Evolutionary conservation across 257 asterid genomes (phyloP).

Genomic region (Capsicum baccatum): DNA sequence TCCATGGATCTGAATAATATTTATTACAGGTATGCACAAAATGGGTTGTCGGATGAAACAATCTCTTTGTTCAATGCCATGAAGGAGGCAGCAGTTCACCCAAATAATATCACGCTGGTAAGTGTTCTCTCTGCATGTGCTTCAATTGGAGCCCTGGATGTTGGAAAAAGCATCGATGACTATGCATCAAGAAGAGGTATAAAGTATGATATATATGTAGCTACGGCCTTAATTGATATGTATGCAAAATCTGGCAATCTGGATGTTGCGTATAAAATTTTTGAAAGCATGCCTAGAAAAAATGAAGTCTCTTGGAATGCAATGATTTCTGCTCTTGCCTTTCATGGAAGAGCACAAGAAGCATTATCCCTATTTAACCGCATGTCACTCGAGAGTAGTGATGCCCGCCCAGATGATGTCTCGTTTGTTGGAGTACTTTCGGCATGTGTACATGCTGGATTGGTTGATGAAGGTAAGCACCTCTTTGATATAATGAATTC

Average conservation of each 20-base stretch:
- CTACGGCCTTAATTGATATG: conserved; percentile 89
- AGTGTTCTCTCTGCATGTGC: conserved; percentile 89
- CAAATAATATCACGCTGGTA: conserved; percentile 76
- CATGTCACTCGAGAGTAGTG: conserved; percentile 56
- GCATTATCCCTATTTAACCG: conserved; percentile 71
- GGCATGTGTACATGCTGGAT: conserved; percentile 89
- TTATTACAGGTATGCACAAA: conserved; percentile 76
- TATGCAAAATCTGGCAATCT: conserved; percentile 85
- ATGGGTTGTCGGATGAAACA: conserved; percentile 75
- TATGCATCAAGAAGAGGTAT: conserved; percentile 62
- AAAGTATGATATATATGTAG: conserved; percentile 61
- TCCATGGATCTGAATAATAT: conserved; percentile 29
- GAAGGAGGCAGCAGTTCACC: conserved; percentile 65
- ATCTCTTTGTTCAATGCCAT: conserved; percentile 64
- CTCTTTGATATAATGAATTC: conserved; percentile 67
- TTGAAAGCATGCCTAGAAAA: conserved; percentile 62
- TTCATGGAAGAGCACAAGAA: conserved; percentile 68
- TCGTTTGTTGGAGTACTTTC: conserved; percentile 80
- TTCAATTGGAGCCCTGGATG: conserved; percentile 75
- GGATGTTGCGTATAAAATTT: conserved; percentile 65
- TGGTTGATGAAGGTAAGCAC: conserved; percentile 73
- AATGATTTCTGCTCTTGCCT: conserved; percentile 86
- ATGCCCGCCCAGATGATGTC: conserved; percentile 61
- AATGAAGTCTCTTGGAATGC: conserved; percentile 92
- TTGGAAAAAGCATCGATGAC: conserved; percentile 70